Percentiles rank a stretch among this genome's conserved stretches.
Conservation (phyloP, 139 green algal species). For the Monoraphidium neglectum region DNA sequence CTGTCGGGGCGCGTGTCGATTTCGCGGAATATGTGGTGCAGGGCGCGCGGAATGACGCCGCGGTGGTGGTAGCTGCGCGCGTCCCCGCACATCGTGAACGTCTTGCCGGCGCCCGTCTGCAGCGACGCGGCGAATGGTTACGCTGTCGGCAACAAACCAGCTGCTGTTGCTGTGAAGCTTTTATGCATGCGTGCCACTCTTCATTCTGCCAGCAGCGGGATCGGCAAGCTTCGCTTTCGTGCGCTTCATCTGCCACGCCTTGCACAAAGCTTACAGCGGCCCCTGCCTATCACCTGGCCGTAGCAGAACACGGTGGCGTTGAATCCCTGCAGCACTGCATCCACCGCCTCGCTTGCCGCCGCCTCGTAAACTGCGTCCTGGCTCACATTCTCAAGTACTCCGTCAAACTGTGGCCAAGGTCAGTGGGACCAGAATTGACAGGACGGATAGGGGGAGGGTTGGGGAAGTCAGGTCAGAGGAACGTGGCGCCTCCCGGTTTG, state of each 20-base stretch:
- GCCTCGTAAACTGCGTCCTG: conserved; percentile 70
- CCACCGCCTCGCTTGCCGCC: conserved; percentile 61
- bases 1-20: conserved; percentile 27
- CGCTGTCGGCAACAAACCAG: too few species aligned
- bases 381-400: conserved; percentile 64
- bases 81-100: conserved; percentile 79
- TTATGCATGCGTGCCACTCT: too few species aligned
- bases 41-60: conserved; percentile 72
- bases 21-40: conserved; percentile 72
- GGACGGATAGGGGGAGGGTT: too few species aligned
- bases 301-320: conserved; percentile 85
- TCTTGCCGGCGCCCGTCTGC: conserved; percentile 86
- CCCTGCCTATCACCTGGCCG: conserved; percentile 65
- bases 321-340: conserved; percentile 67
- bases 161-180: too few species aligned
- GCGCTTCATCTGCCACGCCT: neutral
- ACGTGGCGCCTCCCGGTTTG: too few species aligned
- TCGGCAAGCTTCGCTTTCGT: too few species aligned
- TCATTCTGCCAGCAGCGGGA: too few species aligned
- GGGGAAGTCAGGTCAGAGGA: too few species aligned
- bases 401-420: conserved; percentile 63
- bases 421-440: too few species aligned
- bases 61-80: conserved; percentile 58
- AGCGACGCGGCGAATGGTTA: too few species aligned
- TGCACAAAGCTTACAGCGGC: too few species aligned